Conservation (phyloP, 331 rosid species). For the Stylosanthes scabra region DNA sequence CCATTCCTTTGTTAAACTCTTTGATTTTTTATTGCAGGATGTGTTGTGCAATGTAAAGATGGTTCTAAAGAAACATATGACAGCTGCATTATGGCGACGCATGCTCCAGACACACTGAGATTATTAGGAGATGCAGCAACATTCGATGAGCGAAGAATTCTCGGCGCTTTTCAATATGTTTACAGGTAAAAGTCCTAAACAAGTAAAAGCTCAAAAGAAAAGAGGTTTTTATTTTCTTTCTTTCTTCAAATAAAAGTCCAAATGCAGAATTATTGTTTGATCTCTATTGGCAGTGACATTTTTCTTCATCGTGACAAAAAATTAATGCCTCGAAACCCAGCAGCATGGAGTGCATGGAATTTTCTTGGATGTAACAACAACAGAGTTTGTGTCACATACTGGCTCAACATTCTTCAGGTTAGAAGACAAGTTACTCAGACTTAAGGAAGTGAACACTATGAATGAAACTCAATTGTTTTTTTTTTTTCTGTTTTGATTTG, state of each 20-base stretch:
- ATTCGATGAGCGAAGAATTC: constrained; percentile 70
- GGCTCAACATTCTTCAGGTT: constrained; percentile 97
- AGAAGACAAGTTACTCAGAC: background rate
- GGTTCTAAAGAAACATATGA: constrained; percentile 65
- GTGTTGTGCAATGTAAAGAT: constrained; percentile 58
- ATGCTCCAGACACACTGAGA: constrained; percentile 87
- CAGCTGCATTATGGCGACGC: constrained; percentile 76
- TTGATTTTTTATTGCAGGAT: constrained; percentile 52
- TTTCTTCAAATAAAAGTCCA: constrained; percentile 32
- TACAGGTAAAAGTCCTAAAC: constrained; percentile 60
- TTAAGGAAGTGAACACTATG: constrained; percentile 1
- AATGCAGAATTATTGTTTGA: constrained; percentile 47
- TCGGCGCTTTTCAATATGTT: constrained; percentile 92
- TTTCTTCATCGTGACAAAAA: constrained; percentile 90
- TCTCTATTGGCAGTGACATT: constrained; percentile 84
- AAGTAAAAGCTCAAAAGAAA: constrained; percentile 15
- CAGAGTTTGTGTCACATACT: constrained; percentile 82
- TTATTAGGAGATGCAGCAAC: constrained; percentile 85
- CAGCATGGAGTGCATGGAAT: constrained; percentile 99
- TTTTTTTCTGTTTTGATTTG: constrained; percentile 21
- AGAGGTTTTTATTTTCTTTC: constrained; percentile 14
- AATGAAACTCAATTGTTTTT: background rate
- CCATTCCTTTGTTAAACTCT: background rate
- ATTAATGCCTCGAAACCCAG: constrained; percentile 87
- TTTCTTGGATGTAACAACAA: constrained; percentile 70